Percentiles rank a stretch among this genome's conserved stretches.
phyloP scores from a whole-genome alignment of 345 rosid species.

The Raphanus raphanistrum region DNA sequence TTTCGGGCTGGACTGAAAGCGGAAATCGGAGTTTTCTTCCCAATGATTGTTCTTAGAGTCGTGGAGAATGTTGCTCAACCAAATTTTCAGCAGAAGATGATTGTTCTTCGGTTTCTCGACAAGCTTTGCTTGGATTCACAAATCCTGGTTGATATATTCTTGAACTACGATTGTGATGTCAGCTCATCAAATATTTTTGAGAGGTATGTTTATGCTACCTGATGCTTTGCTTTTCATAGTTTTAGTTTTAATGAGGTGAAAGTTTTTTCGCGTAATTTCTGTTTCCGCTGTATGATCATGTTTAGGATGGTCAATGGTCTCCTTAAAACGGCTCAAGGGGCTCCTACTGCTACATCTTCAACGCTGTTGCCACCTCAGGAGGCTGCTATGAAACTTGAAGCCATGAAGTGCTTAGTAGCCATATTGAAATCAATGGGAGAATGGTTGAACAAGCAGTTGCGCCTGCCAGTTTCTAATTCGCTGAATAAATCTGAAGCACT shows the following conservation, averaged over 20 bases:
- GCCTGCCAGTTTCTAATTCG: constrained; percentile 35
- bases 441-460: constrained; percentile 76
- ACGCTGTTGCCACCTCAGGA: constrained; percentile 77
- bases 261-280: constrained; percentile 18
- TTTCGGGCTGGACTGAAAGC: constrained; percentile 97
- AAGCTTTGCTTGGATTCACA: constrained; percentile 95
- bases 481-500: constrained; percentile 31
- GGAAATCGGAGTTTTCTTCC: constrained; percentile 97
- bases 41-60: constrained; percentile 93
- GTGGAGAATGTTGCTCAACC: constrained; percentile 97
- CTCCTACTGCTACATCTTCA: constrained; percentile 71
- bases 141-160: constrained; percentile 91
- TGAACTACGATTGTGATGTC: constrained; percentile 98
- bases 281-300: constrained; percentile 30
- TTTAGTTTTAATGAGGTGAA: constrained; percentile 20
- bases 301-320: constrained; percentile 93
- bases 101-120: constrained; percentile 93
- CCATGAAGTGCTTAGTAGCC: constrained; percentile 83
- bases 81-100: constrained; percentile 97
- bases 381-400: constrained; percentile 71
- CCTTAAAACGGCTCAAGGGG: constrained; percentile 83
- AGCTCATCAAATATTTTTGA: constrained; percentile 95
- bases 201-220: constrained; percentile 56
- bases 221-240: constrained; percentile 11
- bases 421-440: constrained; percentile 79